phyloP scores from a whole-genome alignment of 768 basidiomycete species.

The Lactarius akahatsu region DNA sequence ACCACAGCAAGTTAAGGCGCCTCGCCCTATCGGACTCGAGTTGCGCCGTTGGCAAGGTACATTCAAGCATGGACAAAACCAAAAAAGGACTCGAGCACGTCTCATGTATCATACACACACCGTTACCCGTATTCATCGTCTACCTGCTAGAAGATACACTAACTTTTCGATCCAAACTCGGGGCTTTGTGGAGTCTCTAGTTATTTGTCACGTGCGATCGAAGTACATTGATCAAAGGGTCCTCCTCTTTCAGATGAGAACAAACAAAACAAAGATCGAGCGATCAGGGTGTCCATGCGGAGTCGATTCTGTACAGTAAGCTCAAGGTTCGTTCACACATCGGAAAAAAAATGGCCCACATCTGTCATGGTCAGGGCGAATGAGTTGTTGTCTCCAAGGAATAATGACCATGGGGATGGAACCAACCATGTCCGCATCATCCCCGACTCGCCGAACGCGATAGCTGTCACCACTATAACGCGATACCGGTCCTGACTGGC shows the following conservation, averaged over 20 bases:
- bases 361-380: not conserved
- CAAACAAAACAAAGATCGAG: not conserved
- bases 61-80: not conserved
- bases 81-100: slow-evolving; percentile 3
- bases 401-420: not conserved
- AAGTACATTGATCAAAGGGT: not conserved
- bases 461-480: not conserved
- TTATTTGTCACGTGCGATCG: not conserved
- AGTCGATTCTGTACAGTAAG: not conserved
- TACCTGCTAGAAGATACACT: not conserved
- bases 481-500: not conserved
- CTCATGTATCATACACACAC: slow-evolving; percentile 2
- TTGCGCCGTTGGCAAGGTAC: not conserved
- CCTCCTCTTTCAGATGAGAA: not conserved
- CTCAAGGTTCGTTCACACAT: not conserved
- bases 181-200: not conserved
- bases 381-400: not conserved
- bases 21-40: not conserved
- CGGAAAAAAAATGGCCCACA: not conserved
- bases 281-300: not conserved
- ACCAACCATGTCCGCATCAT: not conserved
- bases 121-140: slow-evolving; percentile 1
- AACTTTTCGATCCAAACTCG: not conserved
- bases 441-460: not conserved
- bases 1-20: slow-evolving; percentile 17